These are phyloP conservation scores for Pseudoneurospora amorphoporcata DNA, from an alignment of 495 filamentous ascomycete genomes.

Conservation along the genomic window DNA sequence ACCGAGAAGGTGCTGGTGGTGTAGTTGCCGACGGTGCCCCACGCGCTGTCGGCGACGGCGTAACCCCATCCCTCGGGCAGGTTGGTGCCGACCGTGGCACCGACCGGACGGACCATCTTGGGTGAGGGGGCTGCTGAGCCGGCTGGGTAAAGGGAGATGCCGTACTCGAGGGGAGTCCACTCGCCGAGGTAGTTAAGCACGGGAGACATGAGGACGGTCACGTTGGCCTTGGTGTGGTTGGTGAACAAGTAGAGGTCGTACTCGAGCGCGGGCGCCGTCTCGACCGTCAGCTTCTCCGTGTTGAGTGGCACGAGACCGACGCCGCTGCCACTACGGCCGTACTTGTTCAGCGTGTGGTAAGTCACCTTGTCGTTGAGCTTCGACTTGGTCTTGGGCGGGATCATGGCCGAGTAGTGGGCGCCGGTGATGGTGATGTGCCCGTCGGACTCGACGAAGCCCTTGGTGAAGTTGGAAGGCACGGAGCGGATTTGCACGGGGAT, in stretches of 20 bases:
- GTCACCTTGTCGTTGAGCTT: conserved; percentile 27
- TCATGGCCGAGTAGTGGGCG: conserved; percentile 38
- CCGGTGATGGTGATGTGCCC: conserved; percentile 51
- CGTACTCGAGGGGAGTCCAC: conserved; percentile 48
- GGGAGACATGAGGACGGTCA: conserved; percentile 51
- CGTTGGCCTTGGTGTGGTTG: conserved; percentile 38
- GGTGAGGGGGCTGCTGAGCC: conserved; percentile 19
- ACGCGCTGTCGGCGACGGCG: conserved; percentile 48
- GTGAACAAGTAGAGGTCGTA: conserved; percentile 60
- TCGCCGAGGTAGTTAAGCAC: conserved; percentile 53
- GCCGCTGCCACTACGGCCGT: conserved; percentile 48
- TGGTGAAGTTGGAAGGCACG: conserved; percentile 43
- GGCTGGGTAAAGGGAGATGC: conserved; percentile 39
- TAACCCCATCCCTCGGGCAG: conserved; percentile 48
- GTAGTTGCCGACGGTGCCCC: conserved; percentile 39
- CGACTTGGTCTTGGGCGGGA: conserved; percentile 27
- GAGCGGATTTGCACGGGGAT: conserved; percentile 47
- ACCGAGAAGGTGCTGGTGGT: conserved; percentile 45
- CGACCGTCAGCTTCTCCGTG: conserved; percentile 36
- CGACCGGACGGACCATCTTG: conserved; percentile 42
- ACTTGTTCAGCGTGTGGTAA: conserved; percentile 43
- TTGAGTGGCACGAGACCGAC: conserved; percentile 46
- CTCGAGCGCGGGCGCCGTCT: conserved; percentile 45
- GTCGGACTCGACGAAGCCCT: conserved; percentile 58
- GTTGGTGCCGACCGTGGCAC: conserved; percentile 31